Conservation (phyloP, 1,139 yeast genomes). For the Suzukiozyma palmioleophila region DNA sequence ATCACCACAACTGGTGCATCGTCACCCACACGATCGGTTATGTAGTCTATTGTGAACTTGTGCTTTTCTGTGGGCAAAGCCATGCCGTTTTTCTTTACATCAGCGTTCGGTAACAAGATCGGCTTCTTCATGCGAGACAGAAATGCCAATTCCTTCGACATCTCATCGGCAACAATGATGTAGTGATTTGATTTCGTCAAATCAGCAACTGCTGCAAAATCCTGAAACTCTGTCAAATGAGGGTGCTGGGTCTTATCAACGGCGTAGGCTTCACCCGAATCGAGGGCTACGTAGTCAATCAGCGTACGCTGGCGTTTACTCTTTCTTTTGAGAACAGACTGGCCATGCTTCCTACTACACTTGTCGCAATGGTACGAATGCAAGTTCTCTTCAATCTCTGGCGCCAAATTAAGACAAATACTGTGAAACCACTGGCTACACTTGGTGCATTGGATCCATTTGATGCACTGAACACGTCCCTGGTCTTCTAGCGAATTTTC, state of each 20-base stretch:
- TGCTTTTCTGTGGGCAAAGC: conserved; percentile 28
- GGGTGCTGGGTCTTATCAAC: conserved; percentile 59
- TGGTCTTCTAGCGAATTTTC: conserved; percentile 10
- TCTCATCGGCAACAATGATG: conserved; percentile 18
- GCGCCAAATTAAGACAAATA: conserved; percentile 41
- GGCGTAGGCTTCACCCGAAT: conserved; percentile 67
- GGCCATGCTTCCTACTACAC: conserved; percentile 47
- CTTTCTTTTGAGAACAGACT: conserved; percentile 49
- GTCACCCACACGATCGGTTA: conserved; percentile 59
- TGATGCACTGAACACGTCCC: conserved; percentile 5
- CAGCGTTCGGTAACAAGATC: conserved; percentile 29
- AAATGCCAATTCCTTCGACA: conserved; percentile 36
- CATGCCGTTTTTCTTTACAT: conserved; percentile 30
- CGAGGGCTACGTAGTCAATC: conserved; percentile 76
- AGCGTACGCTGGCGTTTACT: conserved; percentile 51
- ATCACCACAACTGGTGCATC: conserved; percentile 72
- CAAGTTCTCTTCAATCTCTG: conserved; percentile 34
- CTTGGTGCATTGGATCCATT: conserved; percentile 61
- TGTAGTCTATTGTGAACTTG: conserved; percentile 49
- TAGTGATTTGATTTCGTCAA: conserved; percentile 7
- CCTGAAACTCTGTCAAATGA: conserved; percentile 43
- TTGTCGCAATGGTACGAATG: conserved; percentile 51
- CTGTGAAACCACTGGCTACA: conserved; percentile 64
- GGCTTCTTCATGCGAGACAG: conserved; percentile 22
- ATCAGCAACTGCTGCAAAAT: conserved; percentile 15